A percentile compares a stretch with the other conserved stretches of the same genome.
Evolutionary conservation across 768 basidiomycete species (phyloP).

Genomic region (Podaxis rugospora): DNA sequence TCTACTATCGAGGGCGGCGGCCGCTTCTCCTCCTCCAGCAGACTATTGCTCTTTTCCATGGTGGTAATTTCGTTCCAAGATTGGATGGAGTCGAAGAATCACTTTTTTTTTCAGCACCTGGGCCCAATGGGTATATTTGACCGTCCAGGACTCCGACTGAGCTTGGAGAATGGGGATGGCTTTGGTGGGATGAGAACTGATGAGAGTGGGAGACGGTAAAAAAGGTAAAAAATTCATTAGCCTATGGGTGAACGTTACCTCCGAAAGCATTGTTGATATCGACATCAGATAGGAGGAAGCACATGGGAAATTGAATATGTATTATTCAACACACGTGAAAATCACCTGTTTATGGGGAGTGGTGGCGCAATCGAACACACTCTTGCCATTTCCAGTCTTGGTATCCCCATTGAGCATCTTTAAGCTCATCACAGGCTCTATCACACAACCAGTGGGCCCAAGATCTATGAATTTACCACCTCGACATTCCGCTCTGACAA

Average conservation of each 20-base stretch:
- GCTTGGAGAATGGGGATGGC: background rate
- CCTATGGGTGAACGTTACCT: too few relatives aligned
- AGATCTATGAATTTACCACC: background rate
- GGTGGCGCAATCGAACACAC: background rate
- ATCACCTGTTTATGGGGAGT: background rate
- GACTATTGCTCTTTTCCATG: constrained; percentile 13
- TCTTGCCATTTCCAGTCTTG: background rate
- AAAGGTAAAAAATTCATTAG: background rate
- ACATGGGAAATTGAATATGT: background rate
- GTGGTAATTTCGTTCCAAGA: background rate
- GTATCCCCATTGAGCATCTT: background rate
- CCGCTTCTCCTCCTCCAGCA: constrained; percentile 16
- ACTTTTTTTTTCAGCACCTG: background rate
- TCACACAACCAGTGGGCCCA: too few relatives aligned
- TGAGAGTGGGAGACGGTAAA: background rate
- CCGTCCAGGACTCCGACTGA: background rate
- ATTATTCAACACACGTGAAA: background rate
- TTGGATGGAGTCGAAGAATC: background rate
- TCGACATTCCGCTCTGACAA: background rate
- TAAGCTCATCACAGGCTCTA: too few relatives aligned
- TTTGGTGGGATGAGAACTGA: background rate
- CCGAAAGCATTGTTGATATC: background rate
- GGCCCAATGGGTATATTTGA: background rate
- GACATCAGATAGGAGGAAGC: background rate
- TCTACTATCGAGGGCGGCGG: constrained; percentile 16